Evolutionary conservation across 148 eudicot species (phyloP).

Genomic region (Vaccinium myrtillus): DNA sequence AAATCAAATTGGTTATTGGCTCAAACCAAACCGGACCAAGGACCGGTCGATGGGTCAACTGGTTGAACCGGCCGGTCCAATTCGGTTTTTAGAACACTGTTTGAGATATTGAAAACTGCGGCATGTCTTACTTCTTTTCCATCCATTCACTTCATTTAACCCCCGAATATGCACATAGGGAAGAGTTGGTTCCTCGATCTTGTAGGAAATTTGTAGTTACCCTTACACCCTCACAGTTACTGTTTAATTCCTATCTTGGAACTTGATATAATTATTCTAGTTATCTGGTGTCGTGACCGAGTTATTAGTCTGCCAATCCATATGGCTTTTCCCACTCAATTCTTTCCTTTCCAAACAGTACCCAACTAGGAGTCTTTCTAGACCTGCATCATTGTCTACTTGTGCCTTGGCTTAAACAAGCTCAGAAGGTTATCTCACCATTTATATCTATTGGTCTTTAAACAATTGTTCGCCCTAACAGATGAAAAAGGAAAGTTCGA

Average conservation of each 20-base stretch:
- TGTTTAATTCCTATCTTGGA: neutral
- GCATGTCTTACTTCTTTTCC: neutral
- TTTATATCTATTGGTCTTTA: neutral
- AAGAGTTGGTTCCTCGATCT: neutral
- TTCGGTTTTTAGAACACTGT: too few relatives aligned
- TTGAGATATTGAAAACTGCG: neutral
- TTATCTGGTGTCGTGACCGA: neutral
- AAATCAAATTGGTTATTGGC: too few relatives aligned
- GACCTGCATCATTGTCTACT: neutral
- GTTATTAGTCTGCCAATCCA: neutral
- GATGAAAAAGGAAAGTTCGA: slow-evolving; percentile 98
- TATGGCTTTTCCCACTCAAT: neutral
- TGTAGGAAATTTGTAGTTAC: neutral
- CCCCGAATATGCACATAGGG: neutral
- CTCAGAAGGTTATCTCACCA: neutral
- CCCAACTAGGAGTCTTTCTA: neutral
- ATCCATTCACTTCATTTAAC: neutral
- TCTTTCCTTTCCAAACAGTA: neutral
- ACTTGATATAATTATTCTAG: neutral
- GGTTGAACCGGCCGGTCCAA: too few relatives aligned
- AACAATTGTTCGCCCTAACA: slow-evolving; percentile 19
- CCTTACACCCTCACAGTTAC: neutral
- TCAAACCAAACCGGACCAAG: too few relatives aligned
- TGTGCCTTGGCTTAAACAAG: neutral
- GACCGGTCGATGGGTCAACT: too few relatives aligned